These are phyloP conservation scores for Turritis glabra DNA, from an alignment of 345 rosid species.

Conservation along the genomic window DNA sequence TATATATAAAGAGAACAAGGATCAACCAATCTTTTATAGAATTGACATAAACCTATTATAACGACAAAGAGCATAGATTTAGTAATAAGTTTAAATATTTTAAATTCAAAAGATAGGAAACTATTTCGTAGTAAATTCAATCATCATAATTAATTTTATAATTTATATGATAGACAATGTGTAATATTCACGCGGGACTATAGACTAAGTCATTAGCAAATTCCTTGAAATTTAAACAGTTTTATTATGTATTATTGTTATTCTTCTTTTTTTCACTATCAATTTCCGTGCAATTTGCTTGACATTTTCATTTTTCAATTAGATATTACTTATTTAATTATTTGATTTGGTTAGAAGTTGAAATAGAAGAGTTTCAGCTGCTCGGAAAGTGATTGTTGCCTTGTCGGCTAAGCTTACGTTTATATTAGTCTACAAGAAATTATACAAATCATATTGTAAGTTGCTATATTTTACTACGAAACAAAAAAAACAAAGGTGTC, in stretches of 20 bases:
- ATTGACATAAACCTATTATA: neutral
- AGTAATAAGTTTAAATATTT: neutral
- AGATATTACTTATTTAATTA: neutral
- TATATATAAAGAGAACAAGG: neutral
- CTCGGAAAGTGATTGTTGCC: conserved; percentile 16
- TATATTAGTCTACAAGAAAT: conserved; percentile 8
- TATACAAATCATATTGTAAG: neutral
- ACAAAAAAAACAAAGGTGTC: neutral
- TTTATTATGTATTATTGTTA: neutral
- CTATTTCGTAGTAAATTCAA: neutral
- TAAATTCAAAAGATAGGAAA: neutral
- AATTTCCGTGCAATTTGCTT: conserved; percentile 3
- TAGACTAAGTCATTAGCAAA: conserved; percentile 12
- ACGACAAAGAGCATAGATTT: neutral
- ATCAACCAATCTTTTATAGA: neutral
- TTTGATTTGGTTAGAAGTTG: conserved; percentile 2
- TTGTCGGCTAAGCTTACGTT: conserved; percentile 23
- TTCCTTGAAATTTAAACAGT: conserved; percentile 7
- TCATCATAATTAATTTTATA: neutral
- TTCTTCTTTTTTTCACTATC: neutral
- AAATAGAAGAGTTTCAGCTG: neutral
- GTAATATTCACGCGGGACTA: neutral
- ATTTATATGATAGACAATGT: neutral
- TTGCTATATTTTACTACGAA: neutral
- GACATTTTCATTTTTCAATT: neutral